Evolutionary conservation across 805 yeast species (phyloP).

Genomic region (Lachancea sp.): DNA sequence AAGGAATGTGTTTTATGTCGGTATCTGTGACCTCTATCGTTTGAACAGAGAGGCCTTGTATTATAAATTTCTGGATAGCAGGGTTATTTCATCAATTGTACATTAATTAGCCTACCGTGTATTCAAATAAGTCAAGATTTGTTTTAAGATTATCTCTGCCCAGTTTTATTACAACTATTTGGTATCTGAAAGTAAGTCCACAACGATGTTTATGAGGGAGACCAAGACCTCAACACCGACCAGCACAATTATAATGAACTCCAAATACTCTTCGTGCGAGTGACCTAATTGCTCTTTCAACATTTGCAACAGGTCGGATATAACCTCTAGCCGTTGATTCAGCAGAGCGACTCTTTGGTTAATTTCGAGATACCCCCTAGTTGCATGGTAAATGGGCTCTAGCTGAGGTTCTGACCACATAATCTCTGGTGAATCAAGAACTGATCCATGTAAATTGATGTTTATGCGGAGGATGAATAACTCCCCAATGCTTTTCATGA

Average conservation of each 20-base stretch:
- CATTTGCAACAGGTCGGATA: constrained; percentile 90
- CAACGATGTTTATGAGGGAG: constrained; percentile 72
- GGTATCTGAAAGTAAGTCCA: constrained; percentile 43
- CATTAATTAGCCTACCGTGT: constrained; percentile 7
- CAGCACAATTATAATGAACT: constrained; percentile 80
- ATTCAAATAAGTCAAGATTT: constrained; percentile 3
- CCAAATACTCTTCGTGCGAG: constrained; percentile 86
- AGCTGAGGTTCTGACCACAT: constrained; percentile 99
- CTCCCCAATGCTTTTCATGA: constrained; percentile 96
- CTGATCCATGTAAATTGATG: constrained; percentile 78
- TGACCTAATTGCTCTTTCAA: constrained; percentile 95
- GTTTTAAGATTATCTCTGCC: neutral
- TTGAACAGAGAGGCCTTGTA: constrained; percentile 2
- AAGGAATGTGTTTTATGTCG: neutral
- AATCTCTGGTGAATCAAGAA: constrained; percentile 91
- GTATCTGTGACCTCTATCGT: constrained; percentile 1
- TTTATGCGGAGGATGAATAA: constrained; percentile 80
- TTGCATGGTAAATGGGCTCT: constrained; percentile 96
- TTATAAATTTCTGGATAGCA: constrained; percentile 8
- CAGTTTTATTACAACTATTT: neutral
- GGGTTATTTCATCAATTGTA: constrained; percentile 9
- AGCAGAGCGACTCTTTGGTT: constrained; percentile 86
- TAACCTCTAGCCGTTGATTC: constrained; percentile 89
- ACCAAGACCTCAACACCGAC: constrained; percentile 91
- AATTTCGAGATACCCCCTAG: constrained; percentile 90